Evolutionary conservation across 257 asterid species (phyloP).

Genomic region (Solanum commersonii): DNA sequence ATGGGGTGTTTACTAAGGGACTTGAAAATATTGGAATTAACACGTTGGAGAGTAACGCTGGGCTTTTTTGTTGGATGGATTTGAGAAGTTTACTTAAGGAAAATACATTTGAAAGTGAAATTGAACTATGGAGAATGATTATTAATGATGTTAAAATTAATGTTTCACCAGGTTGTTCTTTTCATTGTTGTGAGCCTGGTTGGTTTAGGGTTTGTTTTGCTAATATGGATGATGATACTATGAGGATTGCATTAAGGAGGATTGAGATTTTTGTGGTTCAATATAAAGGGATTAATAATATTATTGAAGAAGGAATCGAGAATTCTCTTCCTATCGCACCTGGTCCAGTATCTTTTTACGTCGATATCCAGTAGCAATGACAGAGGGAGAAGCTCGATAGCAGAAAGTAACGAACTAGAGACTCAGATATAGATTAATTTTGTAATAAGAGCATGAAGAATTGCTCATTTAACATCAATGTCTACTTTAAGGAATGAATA

Average conservation of each 20-base stretch:
- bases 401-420: neutral
- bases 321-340: neutral
- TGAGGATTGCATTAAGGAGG: neutral
- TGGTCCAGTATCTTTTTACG: no score
- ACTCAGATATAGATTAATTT: neutral
- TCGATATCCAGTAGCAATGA: rapidly evolving
- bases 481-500: neutral
- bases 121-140: neutral
- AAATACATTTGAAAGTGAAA: neutral
- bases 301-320: neutral
- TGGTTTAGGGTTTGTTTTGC: slow-evolving; percentile 7
- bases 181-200: slow-evolving; percentile 2
- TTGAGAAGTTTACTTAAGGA: neutral
- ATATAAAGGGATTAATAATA: neutral
- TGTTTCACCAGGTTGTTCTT: neutral
- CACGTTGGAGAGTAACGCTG: neutral
- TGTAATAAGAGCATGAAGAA: no score
- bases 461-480: neutral
- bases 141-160: neutral
- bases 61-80: neutral
- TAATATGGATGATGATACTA: neutral
- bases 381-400: no score
- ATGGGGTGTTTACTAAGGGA: neutral
- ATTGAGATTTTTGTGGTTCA: neutral
- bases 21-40: neutral